phyloP scores from a whole-genome alignment of 2,329 filamentous ascomycete genomes.

The Exophiala alcalophila region DNA sequence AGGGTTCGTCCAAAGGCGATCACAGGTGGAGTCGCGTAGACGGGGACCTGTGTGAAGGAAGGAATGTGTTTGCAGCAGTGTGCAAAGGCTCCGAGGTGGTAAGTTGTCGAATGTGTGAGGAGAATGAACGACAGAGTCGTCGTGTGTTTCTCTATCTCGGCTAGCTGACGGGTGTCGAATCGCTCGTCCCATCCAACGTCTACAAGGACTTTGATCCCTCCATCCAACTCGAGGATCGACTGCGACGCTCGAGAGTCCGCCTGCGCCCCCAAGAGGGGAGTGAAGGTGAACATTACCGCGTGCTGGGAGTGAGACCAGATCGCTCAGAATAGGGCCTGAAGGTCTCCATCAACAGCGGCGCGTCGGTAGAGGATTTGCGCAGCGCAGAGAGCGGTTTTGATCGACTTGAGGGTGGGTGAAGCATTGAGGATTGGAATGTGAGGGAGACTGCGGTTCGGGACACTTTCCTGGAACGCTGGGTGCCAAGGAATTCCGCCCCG shows the following conservation, averaged over 20 bases:
- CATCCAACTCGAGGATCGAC: slow-evolving; percentile 94
- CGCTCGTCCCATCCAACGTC: slow-evolving; percentile 95
- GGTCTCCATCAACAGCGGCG: slow-evolving; percentile 7
- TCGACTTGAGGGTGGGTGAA: not conserved
- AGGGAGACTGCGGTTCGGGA: no score
- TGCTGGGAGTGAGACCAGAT: not conserved
- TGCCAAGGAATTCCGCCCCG: no score
- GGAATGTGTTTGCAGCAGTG: slow-evolving; percentile 98
- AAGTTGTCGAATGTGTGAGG: slow-evolving; percentile 86
- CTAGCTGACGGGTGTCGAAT: slow-evolving; percentile 78
- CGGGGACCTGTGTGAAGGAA: slow-evolving; percentile 83
- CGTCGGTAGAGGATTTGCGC: not conserved
- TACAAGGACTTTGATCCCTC: slow-evolving; percentile 89
- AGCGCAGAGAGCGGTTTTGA: not conserved
- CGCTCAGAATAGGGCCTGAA: not conserved
- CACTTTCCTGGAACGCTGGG: no score
- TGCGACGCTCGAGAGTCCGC: slow-evolving; percentile 76
- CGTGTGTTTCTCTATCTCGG: slow-evolving; percentile 86
- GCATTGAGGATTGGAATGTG: no score
- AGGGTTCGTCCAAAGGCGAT: slow-evolving; percentile 89
- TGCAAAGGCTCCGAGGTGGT: slow-evolving; percentile 88
- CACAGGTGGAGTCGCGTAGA: slow-evolving; percentile 91
- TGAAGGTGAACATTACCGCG: slow-evolving; percentile 85
- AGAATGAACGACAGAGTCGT: slow-evolving; percentile 91
- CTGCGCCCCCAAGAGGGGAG: slow-evolving; percentile 84